Conservation (phyloP, 805 yeast species). For the Clavispora asparagi region DNA sequence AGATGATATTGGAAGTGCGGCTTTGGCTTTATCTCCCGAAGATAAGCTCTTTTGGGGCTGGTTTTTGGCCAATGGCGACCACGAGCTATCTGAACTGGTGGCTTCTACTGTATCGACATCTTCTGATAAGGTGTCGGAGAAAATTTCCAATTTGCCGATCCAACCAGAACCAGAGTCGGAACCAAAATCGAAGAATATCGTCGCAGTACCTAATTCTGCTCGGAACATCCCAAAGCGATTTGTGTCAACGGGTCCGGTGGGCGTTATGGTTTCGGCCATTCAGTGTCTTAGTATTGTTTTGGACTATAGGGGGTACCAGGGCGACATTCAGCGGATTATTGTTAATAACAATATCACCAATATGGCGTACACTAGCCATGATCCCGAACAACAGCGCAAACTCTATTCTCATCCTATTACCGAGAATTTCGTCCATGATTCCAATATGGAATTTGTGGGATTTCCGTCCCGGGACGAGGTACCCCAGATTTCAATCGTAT, state of each 20-base stretch:
- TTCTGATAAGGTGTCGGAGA: too few species aligned
- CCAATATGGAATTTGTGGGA: background rate
- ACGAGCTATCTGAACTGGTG: background rate
- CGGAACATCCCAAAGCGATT: slow-evolving; percentile 6
- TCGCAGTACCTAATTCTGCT: background rate
- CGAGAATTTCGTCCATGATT: background rate
- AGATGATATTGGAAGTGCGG: background rate
- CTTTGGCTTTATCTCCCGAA: background rate
- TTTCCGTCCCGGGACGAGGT: background rate
- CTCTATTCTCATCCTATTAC: slow-evolving; percentile 2
- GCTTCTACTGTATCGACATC: background rate
- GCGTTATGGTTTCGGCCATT: slow-evolving; percentile 10
- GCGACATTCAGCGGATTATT: slow-evolving; percentile 8
- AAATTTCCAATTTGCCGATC: background rate
- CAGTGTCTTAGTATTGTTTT: slow-evolving; percentile 18
- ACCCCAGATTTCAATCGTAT: slow-evolving; percentile 3
- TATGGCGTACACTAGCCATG: slow-evolving; percentile 7
- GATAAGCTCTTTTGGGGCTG: background rate
- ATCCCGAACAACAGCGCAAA: slow-evolving; percentile 1
- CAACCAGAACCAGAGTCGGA: background rate
- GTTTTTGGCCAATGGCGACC: background rate
- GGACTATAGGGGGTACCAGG: slow-evolving; percentile 18
- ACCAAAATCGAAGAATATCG: background rate
- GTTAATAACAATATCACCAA: slow-evolving; percentile 13
- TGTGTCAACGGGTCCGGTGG: slow-evolving; percentile 4